phyloP scores from a whole-genome alignment of 306 rosid species.

The Mimosa pudica region DNA sequence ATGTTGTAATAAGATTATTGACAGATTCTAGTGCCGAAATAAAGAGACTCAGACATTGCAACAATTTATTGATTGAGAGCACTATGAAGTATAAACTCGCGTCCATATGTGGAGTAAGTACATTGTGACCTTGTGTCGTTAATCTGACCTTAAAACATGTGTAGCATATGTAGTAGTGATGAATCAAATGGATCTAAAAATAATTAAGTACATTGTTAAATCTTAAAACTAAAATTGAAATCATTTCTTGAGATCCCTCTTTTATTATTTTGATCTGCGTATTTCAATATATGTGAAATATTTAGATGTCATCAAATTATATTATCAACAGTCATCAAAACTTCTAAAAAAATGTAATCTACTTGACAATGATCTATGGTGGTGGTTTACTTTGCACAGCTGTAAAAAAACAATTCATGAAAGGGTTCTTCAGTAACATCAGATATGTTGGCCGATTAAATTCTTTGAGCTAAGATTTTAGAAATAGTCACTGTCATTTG shows the following conservation, averaged over 20 bases:
- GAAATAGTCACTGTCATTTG: not conserved
- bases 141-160: not conserved
- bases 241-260: not conserved
- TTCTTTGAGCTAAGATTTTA: not conserved
- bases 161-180: too few species aligned
- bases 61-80: not conserved
- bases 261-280: too few species aligned
- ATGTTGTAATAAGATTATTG: not conserved
- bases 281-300: not conserved
- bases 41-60: too few species aligned
- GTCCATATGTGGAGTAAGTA: not conserved
- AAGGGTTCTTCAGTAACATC: not conserved
- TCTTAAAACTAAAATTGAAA: not conserved
- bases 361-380: not conserved
- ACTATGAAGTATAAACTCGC: not conserved
- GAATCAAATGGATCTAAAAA: not conserved
- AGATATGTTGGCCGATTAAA: not conserved
- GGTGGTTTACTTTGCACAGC: not conserved
- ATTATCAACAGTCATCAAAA: too few species aligned
- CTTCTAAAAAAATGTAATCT: too few species aligned
- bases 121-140: not conserved
- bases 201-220: too few species aligned
- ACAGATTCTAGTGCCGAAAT: not conserved
- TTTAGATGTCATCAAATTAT: not conserved
- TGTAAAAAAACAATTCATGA: not conserved